Evolutionary conservation across 345 rosid genomes (phyloP).

Genomic region (Hibiscus syriacus): DNA sequence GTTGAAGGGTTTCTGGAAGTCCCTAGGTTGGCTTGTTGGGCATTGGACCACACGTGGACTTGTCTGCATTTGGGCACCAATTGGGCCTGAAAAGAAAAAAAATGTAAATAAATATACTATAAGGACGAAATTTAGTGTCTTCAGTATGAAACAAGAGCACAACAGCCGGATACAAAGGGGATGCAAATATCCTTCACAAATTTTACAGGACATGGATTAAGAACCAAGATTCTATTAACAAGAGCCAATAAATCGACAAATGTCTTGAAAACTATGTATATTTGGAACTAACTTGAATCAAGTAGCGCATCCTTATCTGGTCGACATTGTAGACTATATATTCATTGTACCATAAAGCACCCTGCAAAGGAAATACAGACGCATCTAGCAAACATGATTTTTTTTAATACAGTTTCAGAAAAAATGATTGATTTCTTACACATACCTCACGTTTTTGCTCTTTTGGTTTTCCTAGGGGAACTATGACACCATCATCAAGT

Average conservation of each 20-base stretch:
- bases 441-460: slow-evolving; percentile 26
- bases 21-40: too few relatives aligned
- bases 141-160: neutral
- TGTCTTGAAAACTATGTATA: neutral
- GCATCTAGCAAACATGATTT: neutral
- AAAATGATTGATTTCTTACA: too few relatives aligned
- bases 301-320: slow-evolving; percentile 73
- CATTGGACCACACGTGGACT: too few relatives aligned
- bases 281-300: slow-evolving; percentile 71
- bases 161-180: neutral
- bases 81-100: too few relatives aligned
- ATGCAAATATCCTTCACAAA: neutral
- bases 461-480: slow-evolving; percentile 77
- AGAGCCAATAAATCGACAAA: neutral
- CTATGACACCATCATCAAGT: slow-evolving; percentile 55
- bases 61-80: too few relatives aligned
- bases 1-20: too few relatives aligned
- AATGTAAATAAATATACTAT: too few relatives aligned
- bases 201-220: neutral
- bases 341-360: slow-evolving; percentile 59
- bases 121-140: too few relatives aligned
- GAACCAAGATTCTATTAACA: neutral
- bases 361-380: slow-evolving; percentile 38
- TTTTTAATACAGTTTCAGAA: too few relatives aligned
- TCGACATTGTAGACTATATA: slow-evolving; percentile 79